Base-by-base conservation (phyloP, 345 rosid species). In the Brassica cretica region DNA sequence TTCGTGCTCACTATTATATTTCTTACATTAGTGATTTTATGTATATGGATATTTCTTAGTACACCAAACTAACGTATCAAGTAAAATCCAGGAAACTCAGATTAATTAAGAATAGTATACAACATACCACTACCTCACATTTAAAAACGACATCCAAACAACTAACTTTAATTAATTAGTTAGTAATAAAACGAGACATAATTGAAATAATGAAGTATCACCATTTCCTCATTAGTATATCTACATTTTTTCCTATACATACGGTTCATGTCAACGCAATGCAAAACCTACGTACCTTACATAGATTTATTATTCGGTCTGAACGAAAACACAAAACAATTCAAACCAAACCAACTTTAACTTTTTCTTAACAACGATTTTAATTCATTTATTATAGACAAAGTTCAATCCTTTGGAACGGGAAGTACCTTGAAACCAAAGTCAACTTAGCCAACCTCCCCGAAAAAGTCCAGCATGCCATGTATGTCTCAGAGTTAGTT, bases 71-170 rank as follows among this genome's bases (percentile, higher is more conserved):
- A 72, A 8, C 15, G 64, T 37, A 59, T 33, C 35, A 35, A 72
- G 39, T 33, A 51, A 35, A 24, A 51, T 24, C 27, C 58, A 33
- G 8, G 37, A 29, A 70, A 14, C 10, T 67, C 18, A 8, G 30
- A 29, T 65, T 64, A 68, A 21, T 8, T 29, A 39, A 61, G 64
- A 61, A 44, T 16, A 46, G 7, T 68, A 32, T 35, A 39, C 64
- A 71, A 70, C 46, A 35, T 71, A 12, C 5, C 64, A 64, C 25
- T 27, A 72, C 73, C 46, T 72, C 32, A 73, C 27, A 79, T 25
- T 61, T 27, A 74, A 79, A 30, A 62, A 27, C 19, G 59, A 51
- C 70, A 16, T 68, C 46, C 62, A 51, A 73, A 49, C 70, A 0
- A 35, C 18, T 12, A 73, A 16, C 35, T 49, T 73, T 44, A 2